Evolutionary conservation across 2,329 filamentous ascomycete species (phyloP), one percentile per base, ranked within the genome.

Genomic region (Orbilia ellipsospora): DNA sequence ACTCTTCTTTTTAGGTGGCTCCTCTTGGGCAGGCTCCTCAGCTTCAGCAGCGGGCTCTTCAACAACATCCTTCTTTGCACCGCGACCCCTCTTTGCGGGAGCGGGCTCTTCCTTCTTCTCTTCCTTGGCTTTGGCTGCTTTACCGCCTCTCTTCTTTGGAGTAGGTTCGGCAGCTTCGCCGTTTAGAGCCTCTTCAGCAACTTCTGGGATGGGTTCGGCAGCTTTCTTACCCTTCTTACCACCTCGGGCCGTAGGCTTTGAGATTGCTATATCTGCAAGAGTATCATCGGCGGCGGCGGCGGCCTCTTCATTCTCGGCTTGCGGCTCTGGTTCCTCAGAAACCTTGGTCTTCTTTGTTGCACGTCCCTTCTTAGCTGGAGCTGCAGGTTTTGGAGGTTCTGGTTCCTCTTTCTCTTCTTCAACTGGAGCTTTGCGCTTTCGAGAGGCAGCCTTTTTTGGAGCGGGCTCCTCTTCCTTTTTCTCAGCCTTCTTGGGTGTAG

Each of bases 281-380:
- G 72, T 75, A 45, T 75, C 72, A 18, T 75, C 72, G 31, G 63
- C 63, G 12, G 61, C n/a, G 12, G 61, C n/a, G 23, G 55, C 72
- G 42, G 64, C 59, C 8, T 36, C 31, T 10, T 36, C 31, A 10
- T 36, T 10, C 31, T 10, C 31, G 10, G 36, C 20, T 36, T 56
- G 44, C 1, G 57, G 28, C n/a, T 74, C 57, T 45, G 59, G 52
- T 15, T 74, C 70, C 20, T 74, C 70, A 7, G 59, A 54, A 15
- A 64, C 59, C 42, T 74, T 74, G 10, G 70, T 31, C 23, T 74
- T 74, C 36, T 74, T 74, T 2, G 63, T 28, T 12, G 63, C 70
- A 15, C 70, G 70, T 6, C 57, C 52, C 18, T 64, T 63, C 52
- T 64, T 68, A 20, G 52, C 45, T n/a, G 70, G 57, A 6, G 64